phyloP scores from a whole-genome alignment of 345 rosid genomes.

The Euphorbia peplus region DNA sequence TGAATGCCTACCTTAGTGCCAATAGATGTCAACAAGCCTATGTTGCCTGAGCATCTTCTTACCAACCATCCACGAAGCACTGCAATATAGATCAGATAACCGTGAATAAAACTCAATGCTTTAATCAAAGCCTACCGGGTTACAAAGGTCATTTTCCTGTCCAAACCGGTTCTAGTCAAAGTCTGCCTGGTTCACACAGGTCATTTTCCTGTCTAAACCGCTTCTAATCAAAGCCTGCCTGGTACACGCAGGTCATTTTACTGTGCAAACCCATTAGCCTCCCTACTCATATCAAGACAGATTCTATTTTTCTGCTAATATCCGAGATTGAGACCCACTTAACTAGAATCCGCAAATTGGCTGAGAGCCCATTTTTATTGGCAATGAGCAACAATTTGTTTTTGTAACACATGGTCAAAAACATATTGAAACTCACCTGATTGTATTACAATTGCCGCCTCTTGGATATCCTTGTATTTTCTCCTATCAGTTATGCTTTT shows the following conservation, averaged over 20 bases:
- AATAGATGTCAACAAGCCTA: slow-evolving; percentile 55
- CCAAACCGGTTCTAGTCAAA: neutral
- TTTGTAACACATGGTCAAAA: neutral
- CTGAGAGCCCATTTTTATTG: neutral
- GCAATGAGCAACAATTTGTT: slow-evolving; percentile 8
- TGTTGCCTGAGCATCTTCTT: slow-evolving; percentile 84
- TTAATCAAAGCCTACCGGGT: neutral
- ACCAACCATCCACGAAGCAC: slow-evolving; percentile 95
- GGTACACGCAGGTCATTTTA: neutral
- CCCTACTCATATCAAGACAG: neutral
- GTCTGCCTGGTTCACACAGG: neutral
- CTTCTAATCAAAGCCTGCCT: neutral
- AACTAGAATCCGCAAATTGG: slow-evolving; percentile 6
- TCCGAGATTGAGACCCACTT: slow-evolving; percentile 6
- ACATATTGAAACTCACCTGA: slow-evolving; percentile 48
- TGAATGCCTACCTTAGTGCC: slow-evolving; percentile 47
- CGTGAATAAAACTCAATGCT: neutral
- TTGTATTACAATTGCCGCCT: slow-evolving; percentile 65
- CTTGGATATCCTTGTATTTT: slow-evolving; percentile 41
- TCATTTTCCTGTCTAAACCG: neutral
- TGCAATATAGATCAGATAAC: slow-evolving; percentile 28
- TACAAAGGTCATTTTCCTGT: neutral
- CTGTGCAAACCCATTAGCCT: neutral
- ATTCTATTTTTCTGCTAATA: neutral
- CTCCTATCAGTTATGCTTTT: slow-evolving; percentile 48